Percentiles rank a stretch among this genome's conserved stretches.
Evolutionary conservation across 768 basidiomycete species (phyloP).

Genomic region (Termitomyces titanicus): DNA sequence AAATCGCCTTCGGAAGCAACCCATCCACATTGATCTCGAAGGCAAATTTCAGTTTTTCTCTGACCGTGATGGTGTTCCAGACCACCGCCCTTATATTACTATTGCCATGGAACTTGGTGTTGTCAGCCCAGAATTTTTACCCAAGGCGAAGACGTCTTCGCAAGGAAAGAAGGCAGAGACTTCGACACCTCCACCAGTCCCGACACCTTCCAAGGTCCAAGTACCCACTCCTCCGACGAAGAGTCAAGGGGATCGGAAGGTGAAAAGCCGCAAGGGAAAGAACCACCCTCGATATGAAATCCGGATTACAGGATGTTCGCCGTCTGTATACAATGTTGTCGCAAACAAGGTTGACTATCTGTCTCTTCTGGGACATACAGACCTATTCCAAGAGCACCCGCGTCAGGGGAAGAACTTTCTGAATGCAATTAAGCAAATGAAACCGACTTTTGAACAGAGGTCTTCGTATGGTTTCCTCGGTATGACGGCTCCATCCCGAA

Average conservation of each 20-base stretch:
- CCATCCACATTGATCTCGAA: constrained; percentile 1
- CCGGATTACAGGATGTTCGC: background rate
- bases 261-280: background rate
- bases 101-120: constrained; percentile 6
- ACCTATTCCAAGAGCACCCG: background rate
- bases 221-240: too few species aligned
- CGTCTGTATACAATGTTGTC: background rate
- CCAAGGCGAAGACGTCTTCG: background rate
- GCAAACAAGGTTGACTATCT: background rate
- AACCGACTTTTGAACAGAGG: background rate
- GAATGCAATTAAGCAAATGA: background rate
- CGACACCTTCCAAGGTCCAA: too few species aligned
- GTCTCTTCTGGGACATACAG: background rate
- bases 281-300: constrained; percentile 4
- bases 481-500: background rate
- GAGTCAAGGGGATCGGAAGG: too few species aligned
- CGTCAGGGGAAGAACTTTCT: background rate
- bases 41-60: background rate
- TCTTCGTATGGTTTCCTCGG: background rate
- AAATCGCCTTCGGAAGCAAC: background rate
- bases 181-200: too few species aligned
- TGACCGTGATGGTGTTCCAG: background rate
- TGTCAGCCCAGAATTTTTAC: background rate
- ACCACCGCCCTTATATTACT: constrained; percentile 3
- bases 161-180: too few species aligned